Evolutionary conservation across 2,329 filamentous ascomycete genomes (phyloP), one percentile per base, ranked within the genome.

Genomic region (Colletotrichum sp.): DNA sequence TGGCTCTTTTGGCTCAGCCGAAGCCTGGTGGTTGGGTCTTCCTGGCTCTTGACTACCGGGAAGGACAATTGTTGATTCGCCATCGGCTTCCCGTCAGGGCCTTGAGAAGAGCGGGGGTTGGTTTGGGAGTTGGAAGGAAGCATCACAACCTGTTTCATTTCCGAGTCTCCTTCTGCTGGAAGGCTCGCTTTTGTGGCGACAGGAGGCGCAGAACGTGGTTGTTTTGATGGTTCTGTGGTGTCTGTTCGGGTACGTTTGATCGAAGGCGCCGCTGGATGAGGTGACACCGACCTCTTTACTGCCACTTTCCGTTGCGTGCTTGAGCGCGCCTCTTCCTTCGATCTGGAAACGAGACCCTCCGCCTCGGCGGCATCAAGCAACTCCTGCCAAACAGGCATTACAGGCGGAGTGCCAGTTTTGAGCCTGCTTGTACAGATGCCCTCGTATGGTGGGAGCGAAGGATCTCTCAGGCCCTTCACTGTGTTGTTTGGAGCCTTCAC

Each of bases 1-100:
- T 64, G 66, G 15, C 63, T 73, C 62, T 68, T 71, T 82, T 96
- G 95, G 80, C 93, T 95, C 34, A 95, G 86, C 60, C 93, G 91
- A 62, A 92, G 79, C 32, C 89, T 87, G 0, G 93, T 94, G 75
- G 88, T 88, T 7, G 91, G 89, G 79, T 95, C 92, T 79, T 92
- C 89, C 1, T 93, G 90, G 79, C 96, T 92, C 84, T 98, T 98
- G 26, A 96, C 94, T 15, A 96, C 90, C 2, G 93, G 90, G 80
- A 95, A 98, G 32, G 89, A 89, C 30, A 95, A 86, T 2, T 80
- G 83, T 6, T 84, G 83, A 30, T 83, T 85, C 26, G 87, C 88
- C 49, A 49, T 62, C 18, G 55, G 26, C 32, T 69, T 76, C 77
- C 60, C 39, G 12, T 66, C 16, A n/a, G 49, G 39, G 13, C 15